These are phyloP conservation scores for Pythium vanterpoolii DNA, from an alignment of 352 stramenopile species.

Conservation along the genomic window DNA sequence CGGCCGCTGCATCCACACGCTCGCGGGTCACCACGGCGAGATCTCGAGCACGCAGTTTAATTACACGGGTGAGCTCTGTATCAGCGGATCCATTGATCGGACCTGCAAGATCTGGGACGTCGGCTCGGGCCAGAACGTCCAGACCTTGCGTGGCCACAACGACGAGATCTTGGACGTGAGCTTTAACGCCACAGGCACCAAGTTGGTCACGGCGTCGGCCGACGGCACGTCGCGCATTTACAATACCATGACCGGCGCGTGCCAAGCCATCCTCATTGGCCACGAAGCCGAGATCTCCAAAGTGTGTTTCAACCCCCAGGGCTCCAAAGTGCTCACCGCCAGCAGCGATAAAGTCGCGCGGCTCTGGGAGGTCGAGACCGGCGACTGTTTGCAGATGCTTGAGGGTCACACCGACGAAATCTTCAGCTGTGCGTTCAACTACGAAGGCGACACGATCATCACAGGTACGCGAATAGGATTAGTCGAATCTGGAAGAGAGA, in stretches of 20 bases:
- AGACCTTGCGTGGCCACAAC: constrained; percentile 93
- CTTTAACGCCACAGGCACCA: constrained; percentile 94
- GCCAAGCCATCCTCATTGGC: constrained; percentile 92
- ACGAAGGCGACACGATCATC: constrained; percentile 96
- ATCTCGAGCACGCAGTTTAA: constrained; percentile 96
- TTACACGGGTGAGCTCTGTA: constrained; percentile 90
- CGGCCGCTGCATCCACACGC: constrained; percentile 88
- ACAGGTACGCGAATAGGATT: constrained; percentile 70
- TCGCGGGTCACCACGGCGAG: constrained; percentile 93
- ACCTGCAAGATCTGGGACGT: constrained; percentile 96
- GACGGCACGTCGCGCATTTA: constrained; percentile 94
- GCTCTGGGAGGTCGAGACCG: constrained; percentile 93
- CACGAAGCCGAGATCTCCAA: constrained; percentile 96
- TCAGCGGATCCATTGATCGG: constrained; percentile 93
- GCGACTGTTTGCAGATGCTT: constrained; percentile 93
- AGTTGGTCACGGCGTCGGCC: constrained; percentile 91
- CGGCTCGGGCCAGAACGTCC: constrained; percentile 86
- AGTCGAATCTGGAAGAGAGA: neutral
- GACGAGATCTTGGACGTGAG: constrained; percentile 95
- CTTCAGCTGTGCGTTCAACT: constrained; percentile 96
- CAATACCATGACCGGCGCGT: constrained; percentile 95
- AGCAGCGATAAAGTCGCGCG: constrained; percentile 93
- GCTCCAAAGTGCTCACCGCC: constrained; percentile 93
- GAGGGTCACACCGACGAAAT: constrained; percentile 97
- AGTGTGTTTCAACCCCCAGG: constrained; percentile 94